Evolutionary conservation across 768 basidiomycete species (phyloP).

Genomic region (Peribolospora baueri): DNA sequence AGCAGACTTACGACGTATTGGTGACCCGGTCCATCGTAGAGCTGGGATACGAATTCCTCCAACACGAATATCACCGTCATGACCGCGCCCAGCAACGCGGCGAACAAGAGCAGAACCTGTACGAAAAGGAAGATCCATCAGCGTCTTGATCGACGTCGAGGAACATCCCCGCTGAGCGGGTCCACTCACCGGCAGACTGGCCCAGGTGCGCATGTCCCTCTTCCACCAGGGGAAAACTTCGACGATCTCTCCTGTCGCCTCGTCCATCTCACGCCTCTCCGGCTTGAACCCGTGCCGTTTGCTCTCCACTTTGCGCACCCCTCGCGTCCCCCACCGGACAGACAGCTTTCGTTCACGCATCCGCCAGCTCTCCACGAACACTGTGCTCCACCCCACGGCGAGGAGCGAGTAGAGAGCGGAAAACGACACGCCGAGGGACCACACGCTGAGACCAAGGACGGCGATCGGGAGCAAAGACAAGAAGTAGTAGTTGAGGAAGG

Average conservation of each 20-base stretch:
- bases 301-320: constrained; percentile 45
- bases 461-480: constrained; percentile 59
- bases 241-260: constrained; percentile 10
- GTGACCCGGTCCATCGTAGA: constrained; percentile 72
- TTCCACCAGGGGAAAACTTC: constrained; percentile 40
- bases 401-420: constrained; percentile 49
- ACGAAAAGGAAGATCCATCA: constrained; percentile 12
- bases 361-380: constrained; percentile 81
- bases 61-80: constrained; percentile 40
- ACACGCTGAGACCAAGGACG: constrained; percentile 40
- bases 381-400: constrained; percentile 57
- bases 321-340: constrained; percentile 54
- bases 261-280: constrained; percentile 13
- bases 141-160: constrained; percentile 7
- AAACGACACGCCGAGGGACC: constrained; percentile 46
- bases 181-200: constrained; percentile 36
- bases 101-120: constrained; percentile 36
- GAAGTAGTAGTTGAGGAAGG: constrained; percentile 31
- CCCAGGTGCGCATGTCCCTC: constrained; percentile 40
- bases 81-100: constrained; percentile 38
- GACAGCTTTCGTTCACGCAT: constrained; percentile 62
- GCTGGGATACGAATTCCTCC: constrained; percentile 46
- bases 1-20: constrained; percentile 42
- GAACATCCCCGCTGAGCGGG: constrained; percentile 11
- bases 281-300: constrained; percentile 35